Percentiles rank a stretch among this genome's conserved stretches.
phyloP scores from a whole-genome alignment of 441 rosid species.

The Adansonia grandidieri region DNA sequence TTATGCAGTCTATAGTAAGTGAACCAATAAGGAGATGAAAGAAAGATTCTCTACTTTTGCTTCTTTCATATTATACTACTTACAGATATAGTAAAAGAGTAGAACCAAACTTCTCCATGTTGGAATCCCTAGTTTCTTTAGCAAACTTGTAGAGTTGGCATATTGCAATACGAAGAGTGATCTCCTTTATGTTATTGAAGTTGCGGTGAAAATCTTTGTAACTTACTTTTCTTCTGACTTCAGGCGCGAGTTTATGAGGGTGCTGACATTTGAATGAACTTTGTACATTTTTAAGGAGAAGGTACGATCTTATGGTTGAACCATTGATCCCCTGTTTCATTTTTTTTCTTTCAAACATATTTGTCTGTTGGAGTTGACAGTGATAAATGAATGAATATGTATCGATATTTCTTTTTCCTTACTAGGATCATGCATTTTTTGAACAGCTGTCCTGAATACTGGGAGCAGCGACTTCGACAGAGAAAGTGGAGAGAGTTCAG shows the following conservation, averaged over 20 bases:
- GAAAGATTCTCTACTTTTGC: too few relatives aligned
- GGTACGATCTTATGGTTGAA: constrained; percentile 44
- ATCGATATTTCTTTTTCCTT: background rate
- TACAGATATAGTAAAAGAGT: too few relatives aligned
- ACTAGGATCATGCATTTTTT: background rate
- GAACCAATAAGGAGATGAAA: too few relatives aligned
- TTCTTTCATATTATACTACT: too few relatives aligned
- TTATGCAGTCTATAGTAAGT: too few relatives aligned
- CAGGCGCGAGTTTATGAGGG: constrained; percentile 73
- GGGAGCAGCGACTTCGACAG: constrained; percentile 72
- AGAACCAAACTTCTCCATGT: too few relatives aligned
- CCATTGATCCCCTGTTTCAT: background rate
- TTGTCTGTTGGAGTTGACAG: background rate
- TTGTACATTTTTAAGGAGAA: constrained; percentile 58
- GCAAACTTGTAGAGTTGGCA: too few relatives aligned
- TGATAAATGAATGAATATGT: background rate
- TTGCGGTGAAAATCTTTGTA: background rate
- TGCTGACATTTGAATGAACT: constrained; percentile 81
- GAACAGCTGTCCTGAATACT: constrained; percentile 72
- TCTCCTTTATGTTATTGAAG: background rate
- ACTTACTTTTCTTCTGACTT: constrained; percentile 14
- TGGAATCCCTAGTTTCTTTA: too few relatives aligned
- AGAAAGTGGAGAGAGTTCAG: constrained; percentile 68
- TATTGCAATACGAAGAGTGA: background rate
- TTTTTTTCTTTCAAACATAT: background rate